A percentile compares a stretch with the other conserved stretches of the same genome.
phyloP scores from a whole-genome alignment of 2,329 filamentous ascomycete species.

The Neonectria neomacrospora region DNA sequence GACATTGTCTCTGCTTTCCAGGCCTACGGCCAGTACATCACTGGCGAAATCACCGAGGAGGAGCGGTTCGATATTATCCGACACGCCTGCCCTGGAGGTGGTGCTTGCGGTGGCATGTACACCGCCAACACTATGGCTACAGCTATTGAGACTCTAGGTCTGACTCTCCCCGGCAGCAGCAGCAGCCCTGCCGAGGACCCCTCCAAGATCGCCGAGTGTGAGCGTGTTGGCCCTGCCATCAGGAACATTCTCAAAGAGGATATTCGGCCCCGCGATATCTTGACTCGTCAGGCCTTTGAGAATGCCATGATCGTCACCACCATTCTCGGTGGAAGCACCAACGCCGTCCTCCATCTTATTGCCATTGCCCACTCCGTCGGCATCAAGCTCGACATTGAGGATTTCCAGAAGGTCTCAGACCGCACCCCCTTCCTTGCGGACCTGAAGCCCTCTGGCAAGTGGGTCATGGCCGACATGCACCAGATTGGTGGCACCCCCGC shows the following conservation, averaged over 20 bases:
- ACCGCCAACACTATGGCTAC: slow-evolving; percentile 95
- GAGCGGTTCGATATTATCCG: slow-evolving; percentile 94
- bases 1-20: slow-evolving; percentile 99
- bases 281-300: slow-evolving; percentile 84
- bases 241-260: slow-evolving; percentile 80
- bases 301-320: slow-evolving; percentile 87
- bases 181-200: slow-evolving; percentile 81
- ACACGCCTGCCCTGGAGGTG: slow-evolving; percentile 76
- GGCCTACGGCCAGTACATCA: slow-evolving; percentile 93
- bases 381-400: slow-evolving; percentile 84
- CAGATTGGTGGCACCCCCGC: slow-evolving; percentile 88
- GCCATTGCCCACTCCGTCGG: slow-evolving; percentile 85
- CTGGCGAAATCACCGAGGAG: slow-evolving; percentile 90
- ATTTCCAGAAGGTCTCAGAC: slow-evolving; percentile 86
- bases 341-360: slow-evolving; percentile 86
- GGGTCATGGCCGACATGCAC: slow-evolving; percentile 86
- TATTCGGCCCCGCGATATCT: slow-evolving; percentile 80
- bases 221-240: slow-evolving; percentile 77
- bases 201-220: slow-evolving; percentile 78
- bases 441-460: slow-evolving; percentile 86
- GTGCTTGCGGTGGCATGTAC: slow-evolving; percentile 88
- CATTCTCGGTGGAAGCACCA: slow-evolving; percentile 86
- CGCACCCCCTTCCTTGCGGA: slow-evolving; percentile 83
- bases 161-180: slow-evolving; percentile 85
- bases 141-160: slow-evolving; percentile 89